Conservation (phyloP, 306 rosid species). For the Prunus padus region DNA sequence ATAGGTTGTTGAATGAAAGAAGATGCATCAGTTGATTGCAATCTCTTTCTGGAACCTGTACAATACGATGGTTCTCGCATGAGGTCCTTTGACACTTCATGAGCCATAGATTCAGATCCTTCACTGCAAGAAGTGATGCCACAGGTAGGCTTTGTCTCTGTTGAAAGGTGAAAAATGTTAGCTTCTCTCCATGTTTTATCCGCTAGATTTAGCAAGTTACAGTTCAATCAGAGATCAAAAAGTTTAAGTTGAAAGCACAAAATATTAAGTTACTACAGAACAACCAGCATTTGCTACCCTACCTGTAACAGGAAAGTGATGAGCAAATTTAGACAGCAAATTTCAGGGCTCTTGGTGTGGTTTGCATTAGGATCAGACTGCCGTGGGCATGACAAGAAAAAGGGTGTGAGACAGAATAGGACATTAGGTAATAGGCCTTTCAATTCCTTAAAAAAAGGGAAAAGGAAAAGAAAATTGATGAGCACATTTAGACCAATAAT, state of each 20-base stretch:
- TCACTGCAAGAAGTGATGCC: background rate
- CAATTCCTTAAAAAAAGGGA: background rate
- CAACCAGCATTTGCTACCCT: background rate
- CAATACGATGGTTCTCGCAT: background rate
- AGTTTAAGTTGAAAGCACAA: background rate
- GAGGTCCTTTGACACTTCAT: background rate
- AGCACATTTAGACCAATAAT: background rate
- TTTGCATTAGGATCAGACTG: background rate
- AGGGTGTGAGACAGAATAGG: background rate
- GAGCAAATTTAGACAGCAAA: background rate
- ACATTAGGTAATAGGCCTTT: background rate
- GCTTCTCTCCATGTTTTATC: background rate
- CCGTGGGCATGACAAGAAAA: background rate
- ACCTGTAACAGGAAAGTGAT: slow-evolving; percentile 9
- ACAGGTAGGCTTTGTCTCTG: slow-evolving; percentile 6
- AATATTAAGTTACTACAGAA: background rate
- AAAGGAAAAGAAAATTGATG: background rate
- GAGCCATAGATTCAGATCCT: background rate
- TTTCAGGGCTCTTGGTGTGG: background rate
- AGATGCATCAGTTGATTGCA: slow-evolving; percentile 5
- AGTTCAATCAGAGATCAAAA: background rate
- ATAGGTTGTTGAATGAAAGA: slow-evolving; percentile 10
- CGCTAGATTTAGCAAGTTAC: background rate
- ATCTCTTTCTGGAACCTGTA: background rate
- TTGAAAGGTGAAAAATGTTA: background rate